These are phyloP conservation scores for Myriosclerotinia duriaeana DNA, from an alignment of 2,329 filamentous ascomycete species.

Conservation along the genomic window DNA sequence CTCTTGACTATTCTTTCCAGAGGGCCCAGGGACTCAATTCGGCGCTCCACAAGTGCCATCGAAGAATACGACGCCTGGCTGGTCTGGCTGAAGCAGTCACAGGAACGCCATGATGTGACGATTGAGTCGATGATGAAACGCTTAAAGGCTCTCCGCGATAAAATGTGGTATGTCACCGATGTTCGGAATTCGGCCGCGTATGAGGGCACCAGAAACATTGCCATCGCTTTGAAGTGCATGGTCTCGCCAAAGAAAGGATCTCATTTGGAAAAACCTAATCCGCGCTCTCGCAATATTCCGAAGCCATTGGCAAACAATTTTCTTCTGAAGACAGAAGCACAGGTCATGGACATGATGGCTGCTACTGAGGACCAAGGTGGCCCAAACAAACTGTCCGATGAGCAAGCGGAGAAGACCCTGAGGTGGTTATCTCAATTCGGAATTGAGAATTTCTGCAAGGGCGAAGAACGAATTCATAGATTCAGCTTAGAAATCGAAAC, in stretches of 20 bases:
- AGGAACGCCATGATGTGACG: conserved; percentile 72
- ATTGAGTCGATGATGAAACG: conserved; percentile 74
- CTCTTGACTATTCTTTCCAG: conserved; percentile 72
- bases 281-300: conserved; percentile 43
- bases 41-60: conserved; percentile 67
- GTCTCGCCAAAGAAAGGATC: conserved; percentile 56
- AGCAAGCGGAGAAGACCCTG: conserved; percentile 81
- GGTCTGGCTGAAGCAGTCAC: conserved; percentile 78
- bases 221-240: conserved; percentile 89
- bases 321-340: conserved; percentile 76
- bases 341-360: conserved; percentile 83
- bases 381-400: conserved; percentile 92
- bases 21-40: conserved; percentile 67
- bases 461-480: conserved; percentile 90
- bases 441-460: conserved; percentile 90
- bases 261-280: conserved; percentile 37
- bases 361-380: conserved; percentile 81
- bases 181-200: conserved; percentile 88
- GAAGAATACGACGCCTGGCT: conserved; percentile 81
- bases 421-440: conserved; percentile 79
- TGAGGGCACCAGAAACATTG: conserved; percentile 81
- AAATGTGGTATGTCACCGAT: conserved; percentile 98
- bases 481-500: conserved; percentile 88
- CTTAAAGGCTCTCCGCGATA: conserved; percentile 77
- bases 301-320: conserved; percentile 48